phyloP scores from a whole-genome alignment of 257 asterid species.

The Solanum gandarillasii region DNA sequence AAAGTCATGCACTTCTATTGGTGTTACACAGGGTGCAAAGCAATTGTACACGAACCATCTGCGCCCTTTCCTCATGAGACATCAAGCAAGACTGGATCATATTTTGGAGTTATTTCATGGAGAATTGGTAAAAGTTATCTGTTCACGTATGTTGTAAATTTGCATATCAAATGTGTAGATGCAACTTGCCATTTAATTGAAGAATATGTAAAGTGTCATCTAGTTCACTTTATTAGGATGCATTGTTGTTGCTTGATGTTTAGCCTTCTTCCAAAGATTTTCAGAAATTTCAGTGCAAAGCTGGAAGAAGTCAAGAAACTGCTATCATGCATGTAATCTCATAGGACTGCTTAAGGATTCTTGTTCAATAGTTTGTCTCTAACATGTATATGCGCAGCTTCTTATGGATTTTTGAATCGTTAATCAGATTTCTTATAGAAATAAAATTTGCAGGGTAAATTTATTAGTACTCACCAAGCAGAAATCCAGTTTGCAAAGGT shows the following conservation, averaged over 20 bases:
- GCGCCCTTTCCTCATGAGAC: slow-evolving; percentile 63
- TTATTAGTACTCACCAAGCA: slow-evolving; percentile 44
- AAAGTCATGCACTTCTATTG: slow-evolving; percentile 1
- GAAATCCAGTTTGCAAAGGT: slow-evolving; percentile 50
- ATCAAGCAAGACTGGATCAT: slow-evolving; percentile 60
- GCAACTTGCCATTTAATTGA: background rate
- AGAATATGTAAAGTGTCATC: background rate
- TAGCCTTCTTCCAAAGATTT: background rate
- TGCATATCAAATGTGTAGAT: background rate
- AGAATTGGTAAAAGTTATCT: slow-evolving; percentile 46
- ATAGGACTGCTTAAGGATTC: background rate
- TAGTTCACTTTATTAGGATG: background rate
- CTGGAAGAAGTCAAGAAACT: background rate
- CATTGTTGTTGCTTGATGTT: background rate
- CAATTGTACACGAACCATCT: slow-evolving; percentile 52
- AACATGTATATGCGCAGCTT: background rate
- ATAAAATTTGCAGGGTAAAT: slow-evolving; percentile 41
- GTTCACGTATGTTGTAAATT: background rate
- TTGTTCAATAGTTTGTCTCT: background rate
- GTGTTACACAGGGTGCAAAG: slow-evolving; percentile 58
- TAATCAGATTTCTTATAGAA: background rate
- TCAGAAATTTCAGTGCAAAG: background rate
- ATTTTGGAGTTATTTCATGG: slow-evolving; percentile 32
- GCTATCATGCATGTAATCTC: background rate
- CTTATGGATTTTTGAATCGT: background rate